Conservation (phyloP, 768 basidiomycete genomes). For the Lentinula edodes region DNA sequence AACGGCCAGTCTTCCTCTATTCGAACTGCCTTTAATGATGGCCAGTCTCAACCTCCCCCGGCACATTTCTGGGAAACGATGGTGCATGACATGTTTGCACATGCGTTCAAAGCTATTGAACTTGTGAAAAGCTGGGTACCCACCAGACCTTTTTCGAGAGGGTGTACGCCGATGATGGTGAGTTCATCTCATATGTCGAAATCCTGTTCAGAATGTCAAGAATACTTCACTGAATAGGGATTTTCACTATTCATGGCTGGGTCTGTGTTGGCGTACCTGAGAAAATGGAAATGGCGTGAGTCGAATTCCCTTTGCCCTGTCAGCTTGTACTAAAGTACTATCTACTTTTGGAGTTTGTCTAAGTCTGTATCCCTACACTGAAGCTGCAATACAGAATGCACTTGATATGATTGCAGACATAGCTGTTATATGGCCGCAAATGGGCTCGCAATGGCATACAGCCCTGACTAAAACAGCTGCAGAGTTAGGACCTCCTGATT, state of each 20-base stretch:
- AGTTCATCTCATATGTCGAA: background rate
- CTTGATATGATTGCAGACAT: conserved; percentile 8
- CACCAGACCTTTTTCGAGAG: conserved; percentile 10
- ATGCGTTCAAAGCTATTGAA: conserved; percentile 9
- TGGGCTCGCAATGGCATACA: conserved; percentile 9
- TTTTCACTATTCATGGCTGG: conserved; percentile 11
- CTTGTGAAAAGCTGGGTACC: conserved; percentile 10
- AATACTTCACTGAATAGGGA: background rate
- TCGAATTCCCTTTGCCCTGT: background rate
- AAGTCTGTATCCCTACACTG: conserved; percentile 1
- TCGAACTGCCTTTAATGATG: background rate
- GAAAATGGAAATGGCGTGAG: conserved; percentile 11
- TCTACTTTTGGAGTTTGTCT: conserved; percentile 6
- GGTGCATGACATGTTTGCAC: conserved; percentile 12
- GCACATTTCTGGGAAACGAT: conserved; percentile 8
- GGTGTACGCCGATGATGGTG: conserved; percentile 21
- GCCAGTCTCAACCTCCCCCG: background rate
- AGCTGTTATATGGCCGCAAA: conserved; percentile 9
- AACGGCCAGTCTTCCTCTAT: background rate
- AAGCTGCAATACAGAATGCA: conserved; percentile 4
- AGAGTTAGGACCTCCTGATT: background rate
- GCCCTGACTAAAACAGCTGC: conserved; percentile 1
- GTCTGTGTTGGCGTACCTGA: conserved; percentile 8
- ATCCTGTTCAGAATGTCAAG: background rate
- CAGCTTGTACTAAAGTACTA: no score